Base-by-base conservation (phyloP, 2,329 filamentous ascomycete genomes). In the Colletotrichum camelliae region DNA sequence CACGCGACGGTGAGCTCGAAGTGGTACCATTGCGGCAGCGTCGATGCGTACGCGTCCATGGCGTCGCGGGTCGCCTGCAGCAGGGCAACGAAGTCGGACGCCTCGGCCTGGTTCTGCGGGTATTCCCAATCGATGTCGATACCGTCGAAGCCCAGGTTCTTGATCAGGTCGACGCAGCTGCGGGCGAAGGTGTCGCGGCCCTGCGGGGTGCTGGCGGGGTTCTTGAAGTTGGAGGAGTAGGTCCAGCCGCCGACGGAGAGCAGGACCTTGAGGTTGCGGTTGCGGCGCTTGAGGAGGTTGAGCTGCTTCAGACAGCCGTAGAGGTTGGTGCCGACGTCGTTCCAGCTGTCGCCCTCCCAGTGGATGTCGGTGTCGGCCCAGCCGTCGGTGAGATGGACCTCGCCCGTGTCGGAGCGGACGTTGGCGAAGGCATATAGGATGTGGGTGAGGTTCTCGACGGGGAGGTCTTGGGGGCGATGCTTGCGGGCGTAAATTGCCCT, bases 161-260 rank as follows among this genome's bases (percentile, higher is more conserved):
- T 93, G 79, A 98, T 88, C 43, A 98, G 86, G 27, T 92, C 89
- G 1, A 98, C 93, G 39, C 94, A 93, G 33, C 91, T 92, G 67
- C 89, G 87, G 10, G 95, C 96, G 84, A 98, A 98, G 1, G 82
- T 89, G 35, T 88, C 87, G 9, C 96, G 91, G 10, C 95, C 95
- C 29, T 90, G 84, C 0, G 91, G 88, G 0, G 94, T 95, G 57
- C 94, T 94, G 1, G 94, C 93, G 0, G 95, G 94, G 33, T 85
- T 86, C n/a, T 91, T 89, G 84, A 98, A 97, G 86, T 98, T 97
- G 83, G 91, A 87, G 77, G 93, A 95, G 84, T 98, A 98, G 0
- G 96, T 98, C 96, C 96, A 98, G 67, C 96, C 96, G 77, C 96
- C 96, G 77, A 98, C 95, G 70, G 94, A 96, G 6, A 98, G 90